Conservation (phyloP, 2,329 filamentous ascomycete species). For the Trichophyton schoenleinii region DNA sequence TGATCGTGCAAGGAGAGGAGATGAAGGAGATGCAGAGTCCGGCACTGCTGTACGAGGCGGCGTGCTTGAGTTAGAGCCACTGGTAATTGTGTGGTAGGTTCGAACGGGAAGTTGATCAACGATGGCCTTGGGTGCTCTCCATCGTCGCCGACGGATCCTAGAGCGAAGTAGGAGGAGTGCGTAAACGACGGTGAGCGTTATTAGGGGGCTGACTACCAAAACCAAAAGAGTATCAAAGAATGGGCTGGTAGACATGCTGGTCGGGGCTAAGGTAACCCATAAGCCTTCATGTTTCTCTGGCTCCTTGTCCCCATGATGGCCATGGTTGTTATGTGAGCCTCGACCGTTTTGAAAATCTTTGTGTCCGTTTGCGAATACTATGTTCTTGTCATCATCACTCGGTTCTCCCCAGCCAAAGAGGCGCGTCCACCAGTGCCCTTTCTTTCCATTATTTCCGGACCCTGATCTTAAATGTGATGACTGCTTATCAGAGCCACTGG, state of each 20-base stretch:
- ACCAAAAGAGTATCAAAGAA: constrained; percentile 97
- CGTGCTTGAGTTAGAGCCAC: constrained; percentile 45
- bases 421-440: constrained; percentile 24
- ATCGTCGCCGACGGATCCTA: constrained; percentile 74
- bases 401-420: constrained; percentile 22
- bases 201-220: constrained; percentile 82
- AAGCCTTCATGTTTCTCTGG: constrained; percentile 54
- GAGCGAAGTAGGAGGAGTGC: constrained; percentile 75
- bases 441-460: neutral
- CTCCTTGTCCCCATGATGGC: neutral
- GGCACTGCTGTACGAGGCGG: constrained; percentile 51
- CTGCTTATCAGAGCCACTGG: constrained; percentile 4
- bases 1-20: constrained; percentile 53
- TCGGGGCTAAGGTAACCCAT: constrained; percentile 93
- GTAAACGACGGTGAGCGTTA: constrained; percentile 88
- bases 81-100: constrained; percentile 77
- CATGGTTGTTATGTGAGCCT: constrained; percentile 5
- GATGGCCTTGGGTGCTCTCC: constrained; percentile 94
- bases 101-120: constrained; percentile 89
- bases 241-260: constrained; percentile 72
- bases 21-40: constrained; percentile 56
- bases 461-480: neutral
- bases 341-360: constrained; percentile 6
- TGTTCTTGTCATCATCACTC: neutral
- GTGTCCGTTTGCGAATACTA: constrained; percentile 1